Evolutionary conservation across 2,329 filamentous ascomycete species (phyloP), one percentile per base, ranked within the genome.

Genomic region (Beauveria sp.): DNA sequence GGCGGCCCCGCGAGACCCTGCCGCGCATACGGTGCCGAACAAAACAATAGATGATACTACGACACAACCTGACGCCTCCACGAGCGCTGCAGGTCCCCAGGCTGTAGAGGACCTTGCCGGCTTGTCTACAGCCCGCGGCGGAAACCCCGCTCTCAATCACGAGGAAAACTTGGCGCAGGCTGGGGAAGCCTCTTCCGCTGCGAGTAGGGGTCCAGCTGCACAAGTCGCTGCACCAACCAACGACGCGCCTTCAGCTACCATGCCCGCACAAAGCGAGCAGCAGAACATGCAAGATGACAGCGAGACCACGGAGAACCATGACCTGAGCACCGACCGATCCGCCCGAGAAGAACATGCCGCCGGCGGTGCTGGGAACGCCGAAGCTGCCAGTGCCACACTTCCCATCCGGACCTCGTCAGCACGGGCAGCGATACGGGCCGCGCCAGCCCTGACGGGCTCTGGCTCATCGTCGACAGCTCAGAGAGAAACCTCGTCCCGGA

Each of bases 151-250:
- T 16, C 77, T 73, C 50, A 67, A 77, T 65, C 73, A 78, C 56
- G 72, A 75, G 54, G 79, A 81, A 68, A 80, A 79, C 67, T 73
- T 74, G 12, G 75, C 74, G 67, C 34, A 5, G 34, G 75, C 79
- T 62, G 80, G 82, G 69, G 81, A 79, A 49, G 80, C 79, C 38
- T 75, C 77, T 4, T 80, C 82, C 62, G 64, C 71, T 20, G 66
- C 79, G 51, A 75, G 18, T 24, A 56, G 45, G 34, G 60, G 22
- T 46, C 31, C 52, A 26, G 38, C n/a, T 16, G n/a, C 22, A 22
- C 56, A 59, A 31, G 26, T 34, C 16, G n/a, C 38, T n/a, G 24
- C 22, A 9, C 14, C 46, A 22, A 24, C 48, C 49, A 76, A 66
- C 74, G 79, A 57, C 67, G 66, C 31, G 26, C 24, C n/a, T 60